Percentiles rank a stretch among this genome's conserved stretches.
phyloP scores from a whole-genome alignment of 306 rosid species.

The Medicago ruthenica region DNA sequence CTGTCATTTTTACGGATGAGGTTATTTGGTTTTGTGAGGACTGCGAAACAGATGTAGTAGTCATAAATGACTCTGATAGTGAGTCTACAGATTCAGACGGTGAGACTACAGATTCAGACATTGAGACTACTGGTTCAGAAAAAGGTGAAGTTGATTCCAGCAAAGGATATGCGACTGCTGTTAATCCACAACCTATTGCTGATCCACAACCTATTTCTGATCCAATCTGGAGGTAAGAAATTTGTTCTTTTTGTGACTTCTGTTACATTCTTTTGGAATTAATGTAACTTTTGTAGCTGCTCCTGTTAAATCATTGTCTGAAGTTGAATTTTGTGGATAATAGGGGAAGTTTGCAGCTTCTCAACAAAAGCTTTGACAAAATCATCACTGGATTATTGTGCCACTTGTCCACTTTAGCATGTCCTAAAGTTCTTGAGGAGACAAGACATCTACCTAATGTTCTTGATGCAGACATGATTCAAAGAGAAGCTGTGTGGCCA shows the following conservation, averaged over 20 bases:
- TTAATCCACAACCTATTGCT: too few relatives aligned
- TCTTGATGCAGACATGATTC: slow-evolving; percentile 51
- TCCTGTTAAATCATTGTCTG: slow-evolving; percentile 23
- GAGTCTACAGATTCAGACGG: neutral
- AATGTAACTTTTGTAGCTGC: neutral
- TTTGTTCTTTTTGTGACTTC: neutral
- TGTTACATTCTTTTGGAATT: neutral
- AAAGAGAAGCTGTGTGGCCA: slow-evolving; percentile 72
- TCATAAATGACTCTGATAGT: slow-evolving; percentile 21
- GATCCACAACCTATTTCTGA: slow-evolving; percentile 64
- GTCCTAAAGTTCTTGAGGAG: slow-evolving; percentile 58
- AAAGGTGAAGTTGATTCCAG: neutral
- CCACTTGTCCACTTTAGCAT: slow-evolving; percentile 69
- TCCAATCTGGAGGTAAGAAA: slow-evolving; percentile 75
- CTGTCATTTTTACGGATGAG: slow-evolving; percentile 42
- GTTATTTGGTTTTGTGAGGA: slow-evolving; percentile 76
- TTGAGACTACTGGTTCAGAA: neutral
- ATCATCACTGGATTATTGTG: slow-evolving; percentile 49
- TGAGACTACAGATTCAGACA: too few relatives aligned
- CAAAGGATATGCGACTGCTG: neutral
- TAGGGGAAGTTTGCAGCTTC: slow-evolving; percentile 65
- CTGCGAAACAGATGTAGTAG: slow-evolving; percentile 37
- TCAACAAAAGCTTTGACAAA: slow-evolving; percentile 31
- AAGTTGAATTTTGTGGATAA: slow-evolving; percentile 37
- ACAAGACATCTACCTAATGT: slow-evolving; percentile 54